Evolutionary conservation across 2,329 filamentous ascomycete genomes (phyloP), one percentile per base, ranked within the genome.

Genomic region (Colletotrichum zoysiae): DNA sequence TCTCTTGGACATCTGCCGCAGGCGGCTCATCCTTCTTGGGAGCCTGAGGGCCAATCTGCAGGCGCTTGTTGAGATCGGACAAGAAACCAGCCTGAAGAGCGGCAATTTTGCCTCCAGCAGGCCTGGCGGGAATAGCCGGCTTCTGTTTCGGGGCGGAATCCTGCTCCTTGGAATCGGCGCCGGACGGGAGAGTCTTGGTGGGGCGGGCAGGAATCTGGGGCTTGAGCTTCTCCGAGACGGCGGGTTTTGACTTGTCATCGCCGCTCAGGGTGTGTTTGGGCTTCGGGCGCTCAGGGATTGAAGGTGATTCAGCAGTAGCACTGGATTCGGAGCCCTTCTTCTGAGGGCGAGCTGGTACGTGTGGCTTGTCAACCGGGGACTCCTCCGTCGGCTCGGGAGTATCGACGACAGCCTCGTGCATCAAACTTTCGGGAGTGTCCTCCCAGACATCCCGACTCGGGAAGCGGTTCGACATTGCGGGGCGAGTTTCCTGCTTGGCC

Each of bases 381-480:
- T 87, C 85, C 38, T 86, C 84, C 8, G 33, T 14, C 12, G 42
- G 67, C 67, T 87, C 88, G 38, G 83, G 88, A 33, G 80, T 85
- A 53, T 81, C 86, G 61, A 97, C 91, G 0, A 92, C 95, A 0
- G 95, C 93, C 77, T 95, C 90, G 26, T 97, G 87, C 74, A 92
- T 88, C 69, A 93, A 88, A 77, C 93, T 95, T 76, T 97, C 94
- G 1, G 95, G 95, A 0, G 89, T 91, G 80, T 98, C 95, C 83
- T 98, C 95, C 95, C 95, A 98, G 53, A 98, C 90, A 81, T 98
- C 95, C 66, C 91, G 90, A 79, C 95, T 97, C 0, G 95, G 95
- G 80, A 98, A 98, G 16, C 94, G 90, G 63, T 91, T 90, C 70
- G 90, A 85, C 75, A 88, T 79, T 20, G 84, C 85, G 6, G 91